Evolutionary conservation across 441 rosid species (phyloP).

Genomic region (Dalechampia spathulata): DNA sequence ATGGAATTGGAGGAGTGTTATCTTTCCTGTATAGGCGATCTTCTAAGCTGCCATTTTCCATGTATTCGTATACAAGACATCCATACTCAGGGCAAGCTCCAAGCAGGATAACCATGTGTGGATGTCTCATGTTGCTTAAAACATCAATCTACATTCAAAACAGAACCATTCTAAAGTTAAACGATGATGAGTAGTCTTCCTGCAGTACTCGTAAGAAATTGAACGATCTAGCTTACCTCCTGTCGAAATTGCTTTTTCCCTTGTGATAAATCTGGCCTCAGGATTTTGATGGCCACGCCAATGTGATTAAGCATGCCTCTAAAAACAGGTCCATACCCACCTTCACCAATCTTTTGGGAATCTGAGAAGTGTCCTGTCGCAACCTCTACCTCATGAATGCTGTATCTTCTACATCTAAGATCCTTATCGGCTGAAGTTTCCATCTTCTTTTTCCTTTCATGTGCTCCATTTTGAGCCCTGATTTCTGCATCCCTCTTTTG

Average conservation of each 20-base stretch:
- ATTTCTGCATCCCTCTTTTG: conserved; percentile 33
- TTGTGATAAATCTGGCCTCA: conserved; percentile 56
- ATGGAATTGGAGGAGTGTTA: conserved; percentile 50
- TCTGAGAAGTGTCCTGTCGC: conserved; percentile 48
- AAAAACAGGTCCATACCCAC: conserved; percentile 80
- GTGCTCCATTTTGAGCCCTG: conserved; percentile 26
- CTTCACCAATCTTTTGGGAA: conserved; percentile 66
- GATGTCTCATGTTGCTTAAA: conserved; percentile 66
- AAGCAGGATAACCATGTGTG: conserved; percentile 69
- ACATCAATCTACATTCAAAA: conserved; percentile 50
- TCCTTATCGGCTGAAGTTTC: conserved; percentile 7
- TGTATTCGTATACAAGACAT: conserved; percentile 71
- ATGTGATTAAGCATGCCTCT: conserved; percentile 45
- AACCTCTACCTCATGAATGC: conserved; percentile 47
- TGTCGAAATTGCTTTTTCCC: conserved; percentile 61
- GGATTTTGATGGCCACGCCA: conserved; percentile 60
- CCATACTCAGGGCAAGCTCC: conserved; percentile 89
- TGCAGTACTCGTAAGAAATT: too few relatives aligned
- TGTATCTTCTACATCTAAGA: conserved; percentile 39
- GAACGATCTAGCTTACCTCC: conserved; percentile 37
- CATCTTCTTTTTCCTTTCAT: conserved; percentile 11
- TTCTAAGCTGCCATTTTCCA: conserved; percentile 80
- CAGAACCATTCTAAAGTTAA: too few relatives aligned
- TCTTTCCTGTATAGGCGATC: conserved; percentile 60
- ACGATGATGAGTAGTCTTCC: too few relatives aligned